Conservation (phyloP, 768 basidiomycete genomes). For the Tulasnella sp. region DNA sequence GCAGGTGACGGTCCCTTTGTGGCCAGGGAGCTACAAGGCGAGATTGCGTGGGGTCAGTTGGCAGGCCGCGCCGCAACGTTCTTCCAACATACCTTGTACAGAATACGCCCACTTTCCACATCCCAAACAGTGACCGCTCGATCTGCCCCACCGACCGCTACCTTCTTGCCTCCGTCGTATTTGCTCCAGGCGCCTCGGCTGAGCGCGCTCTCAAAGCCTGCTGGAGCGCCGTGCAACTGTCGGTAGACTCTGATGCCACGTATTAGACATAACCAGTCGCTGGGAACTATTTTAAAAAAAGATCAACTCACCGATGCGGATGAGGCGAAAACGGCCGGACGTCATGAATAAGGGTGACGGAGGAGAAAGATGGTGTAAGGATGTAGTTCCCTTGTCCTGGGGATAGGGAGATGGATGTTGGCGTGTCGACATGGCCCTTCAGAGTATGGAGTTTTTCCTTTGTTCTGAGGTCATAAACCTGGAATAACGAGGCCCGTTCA, state of each 20-base stretch:
- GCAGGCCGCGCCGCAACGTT: background rate
- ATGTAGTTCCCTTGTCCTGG: constrained; percentile 73
- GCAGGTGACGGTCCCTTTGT: constrained; percentile 92
- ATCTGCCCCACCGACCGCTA: constrained; percentile 85
- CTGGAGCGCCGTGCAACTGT: constrained; percentile 58
- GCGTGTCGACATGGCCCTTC: constrained; percentile 82
- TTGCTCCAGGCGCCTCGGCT: constrained; percentile 82
- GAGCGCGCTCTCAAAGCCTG: constrained; percentile 87
- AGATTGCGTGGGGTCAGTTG: background rate
- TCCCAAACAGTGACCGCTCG: constrained; percentile 83
- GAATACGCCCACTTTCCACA: constrained; percentile 61
- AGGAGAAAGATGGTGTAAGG: constrained; percentile 85
- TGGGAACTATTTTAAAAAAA: background rate
- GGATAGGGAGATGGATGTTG: constrained; percentile 85
- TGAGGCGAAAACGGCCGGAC: constrained; percentile 88
- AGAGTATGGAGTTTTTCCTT: constrained; percentile 71
- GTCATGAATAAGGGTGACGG: constrained; percentile 82
- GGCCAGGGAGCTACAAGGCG: constrained; percentile 70
- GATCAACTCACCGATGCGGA: constrained; percentile 39
- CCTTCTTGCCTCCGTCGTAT: constrained; percentile 71
- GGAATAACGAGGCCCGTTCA: constrained; percentile 9
- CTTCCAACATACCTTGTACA: constrained; percentile 60
- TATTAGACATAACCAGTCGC: background rate
- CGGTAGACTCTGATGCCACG: constrained; percentile 8
- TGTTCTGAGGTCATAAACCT: constrained; percentile 90